Evolutionary conservation across 1,284 basidiomycete species (phyloP).

Genomic region (Marasmius fiardii): DNA sequence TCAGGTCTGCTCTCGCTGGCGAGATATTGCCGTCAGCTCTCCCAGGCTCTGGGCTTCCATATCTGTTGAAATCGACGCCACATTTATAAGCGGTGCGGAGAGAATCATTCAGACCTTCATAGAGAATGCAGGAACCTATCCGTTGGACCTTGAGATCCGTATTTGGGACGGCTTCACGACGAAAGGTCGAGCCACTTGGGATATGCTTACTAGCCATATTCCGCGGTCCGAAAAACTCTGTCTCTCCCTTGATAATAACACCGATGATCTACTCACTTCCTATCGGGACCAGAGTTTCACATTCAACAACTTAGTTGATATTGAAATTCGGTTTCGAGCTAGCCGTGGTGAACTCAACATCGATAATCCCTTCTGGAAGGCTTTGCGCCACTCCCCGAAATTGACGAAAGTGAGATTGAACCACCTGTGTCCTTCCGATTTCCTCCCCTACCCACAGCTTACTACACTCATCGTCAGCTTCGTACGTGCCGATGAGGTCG

Average conservation of each 20-base stretch:
- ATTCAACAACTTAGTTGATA: background rate
- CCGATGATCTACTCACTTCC: too few species aligned
- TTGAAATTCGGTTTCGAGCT: background rate
- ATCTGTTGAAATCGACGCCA: background rate
- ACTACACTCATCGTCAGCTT: background rate
- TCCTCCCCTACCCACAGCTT: background rate
- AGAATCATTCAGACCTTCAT: background rate
- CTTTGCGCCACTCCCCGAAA: background rate
- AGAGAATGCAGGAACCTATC: background rate
- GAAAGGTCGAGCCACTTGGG: too few species aligned
- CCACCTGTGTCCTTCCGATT: background rate
- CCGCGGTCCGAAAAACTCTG: too few species aligned
- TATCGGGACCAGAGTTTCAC: background rate
- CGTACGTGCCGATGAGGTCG: too few species aligned
- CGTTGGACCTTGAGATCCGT: background rate
- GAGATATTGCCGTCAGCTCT: background rate
- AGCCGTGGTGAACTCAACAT: background rate
- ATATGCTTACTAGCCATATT: too few species aligned
- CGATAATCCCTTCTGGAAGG: background rate
- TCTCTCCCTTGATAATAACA: too few species aligned
- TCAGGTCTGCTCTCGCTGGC: background rate
- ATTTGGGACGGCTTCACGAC: too few species aligned
- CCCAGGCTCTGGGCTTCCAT: background rate
- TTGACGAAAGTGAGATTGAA: background rate
- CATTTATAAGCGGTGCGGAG: background rate